Conservation (phyloP, 148 eudicot genomes). For the Camellia lanceoleosa region DNA sequence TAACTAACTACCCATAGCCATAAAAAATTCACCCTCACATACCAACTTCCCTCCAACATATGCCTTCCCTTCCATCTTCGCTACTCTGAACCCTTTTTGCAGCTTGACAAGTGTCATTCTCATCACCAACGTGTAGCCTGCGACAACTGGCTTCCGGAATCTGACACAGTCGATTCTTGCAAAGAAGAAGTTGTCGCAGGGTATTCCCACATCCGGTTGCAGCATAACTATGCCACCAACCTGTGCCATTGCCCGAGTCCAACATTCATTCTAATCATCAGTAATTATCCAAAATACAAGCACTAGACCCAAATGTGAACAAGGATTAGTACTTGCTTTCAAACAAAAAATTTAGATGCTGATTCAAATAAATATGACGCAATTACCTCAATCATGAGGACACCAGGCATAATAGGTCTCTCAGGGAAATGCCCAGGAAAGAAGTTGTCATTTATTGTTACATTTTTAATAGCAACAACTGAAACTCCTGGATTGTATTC, state of each 20-base stretch:
- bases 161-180: constrained; percentile 92
- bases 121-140: constrained; percentile 92
- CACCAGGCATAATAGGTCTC: constrained; percentile 99
- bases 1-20: constrained; percentile 68
- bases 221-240: constrained; percentile 89
- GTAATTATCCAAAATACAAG: constrained; percentile 4
- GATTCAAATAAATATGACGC: background rate
- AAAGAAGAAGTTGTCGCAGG: constrained; percentile 78
- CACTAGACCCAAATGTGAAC: background rate
- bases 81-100: constrained; percentile 85
- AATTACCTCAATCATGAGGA: constrained; percentile 94
- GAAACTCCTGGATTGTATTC: constrained; percentile 86
- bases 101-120: constrained; percentile 77
- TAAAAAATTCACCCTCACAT: constrained; percentile 92
- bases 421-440: constrained; percentile 98
- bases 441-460: constrained; percentile 58
- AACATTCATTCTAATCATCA: constrained; percentile 4
- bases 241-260: constrained; percentile 88
- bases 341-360: no score
- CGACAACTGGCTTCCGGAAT: constrained; percentile 89
- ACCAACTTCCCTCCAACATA: constrained; percentile 95
- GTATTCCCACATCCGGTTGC: constrained; percentile 88
- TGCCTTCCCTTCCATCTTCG: constrained; percentile 93
- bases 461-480: constrained; percentile 58
- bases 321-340: no score